Evolutionary conservation across 306 rosid species (phyloP).

Genomic region (Lotus japonicus): DNA sequence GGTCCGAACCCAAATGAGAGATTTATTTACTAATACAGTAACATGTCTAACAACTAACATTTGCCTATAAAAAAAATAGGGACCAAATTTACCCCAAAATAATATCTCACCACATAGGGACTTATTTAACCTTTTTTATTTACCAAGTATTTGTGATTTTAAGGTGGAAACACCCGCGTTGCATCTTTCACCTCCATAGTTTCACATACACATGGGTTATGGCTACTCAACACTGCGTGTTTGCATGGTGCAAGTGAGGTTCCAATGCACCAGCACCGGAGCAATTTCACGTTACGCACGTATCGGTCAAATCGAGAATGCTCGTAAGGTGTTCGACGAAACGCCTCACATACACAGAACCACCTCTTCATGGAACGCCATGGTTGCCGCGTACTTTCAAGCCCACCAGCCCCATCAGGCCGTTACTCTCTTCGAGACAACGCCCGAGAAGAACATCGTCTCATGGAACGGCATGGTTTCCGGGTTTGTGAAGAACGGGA

Average conservation of each 20-base stretch:
- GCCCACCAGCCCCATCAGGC: conserved; percentile 37
- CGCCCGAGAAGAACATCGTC: conserved; percentile 37
- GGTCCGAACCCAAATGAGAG: no score
- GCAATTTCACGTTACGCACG: conserved; percentile 27
- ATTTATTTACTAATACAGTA: no score
- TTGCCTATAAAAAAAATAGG: no score
- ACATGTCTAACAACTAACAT: no score
- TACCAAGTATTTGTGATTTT: no score
- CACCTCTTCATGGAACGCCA: conserved; percentile 44
- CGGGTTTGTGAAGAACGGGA: conserved; percentile 33
- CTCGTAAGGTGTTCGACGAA: conserved; percentile 46
- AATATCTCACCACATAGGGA: no score
- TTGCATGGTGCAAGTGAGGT: conserved; percentile 1
- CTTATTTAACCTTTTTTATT: no score
- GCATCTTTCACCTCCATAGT: no score
- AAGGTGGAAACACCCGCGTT: no score
- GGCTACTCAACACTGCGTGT: neutral
- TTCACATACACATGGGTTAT: neutral
- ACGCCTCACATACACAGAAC: conserved; percentile 26
- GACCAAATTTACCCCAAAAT: no score
- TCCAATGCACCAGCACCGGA: conserved; percentile 20
- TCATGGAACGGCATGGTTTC: conserved; percentile 46
- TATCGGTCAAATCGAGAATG: conserved; percentile 27
- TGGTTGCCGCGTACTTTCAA: conserved; percentile 45
- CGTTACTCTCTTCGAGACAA: conserved; percentile 31